Percentiles rank a stretch among this genome's conserved stretches.
Evolutionary conservation across 768 basidiomycete species (phyloP).

Genomic region (Crepidotus variabilis): DNA sequence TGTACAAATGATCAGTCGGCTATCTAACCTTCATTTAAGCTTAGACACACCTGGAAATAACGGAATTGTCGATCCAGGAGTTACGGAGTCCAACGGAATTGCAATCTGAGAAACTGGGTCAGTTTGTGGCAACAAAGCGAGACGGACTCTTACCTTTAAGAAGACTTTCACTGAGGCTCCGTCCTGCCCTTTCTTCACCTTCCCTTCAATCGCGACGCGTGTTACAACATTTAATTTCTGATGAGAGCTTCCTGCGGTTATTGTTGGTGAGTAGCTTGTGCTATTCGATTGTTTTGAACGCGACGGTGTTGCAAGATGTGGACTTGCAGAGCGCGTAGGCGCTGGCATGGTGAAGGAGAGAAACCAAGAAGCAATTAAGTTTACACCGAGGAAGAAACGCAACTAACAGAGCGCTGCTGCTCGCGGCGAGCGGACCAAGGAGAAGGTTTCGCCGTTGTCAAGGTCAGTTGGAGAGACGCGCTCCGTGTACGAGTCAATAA

Average conservation of each 20-base stretch:
- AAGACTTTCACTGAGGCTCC: constrained; percentile 71
- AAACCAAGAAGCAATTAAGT: background rate
- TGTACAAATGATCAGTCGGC: constrained; percentile 19
- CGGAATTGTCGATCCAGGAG: constrained; percentile 65
- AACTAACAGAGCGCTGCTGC: constrained; percentile 6
- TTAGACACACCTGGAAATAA: constrained; percentile 62
- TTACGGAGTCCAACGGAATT: constrained; percentile 60
- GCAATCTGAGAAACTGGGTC: constrained; percentile 42
- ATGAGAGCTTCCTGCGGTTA: constrained; percentile 37
- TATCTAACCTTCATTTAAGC: background rate
- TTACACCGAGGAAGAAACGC: constrained; percentile 5
- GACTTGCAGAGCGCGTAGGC: constrained; percentile 20
- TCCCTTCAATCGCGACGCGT: constrained; percentile 72
- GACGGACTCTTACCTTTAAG: constrained; percentile 54
- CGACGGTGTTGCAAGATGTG: constrained; percentile 21
- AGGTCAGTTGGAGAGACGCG: constrained; percentile 7
- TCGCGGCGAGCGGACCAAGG: constrained; percentile 3
- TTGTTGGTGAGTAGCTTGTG: constrained; percentile 41
- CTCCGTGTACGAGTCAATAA: constrained; percentile 15
- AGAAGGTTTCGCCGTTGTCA: constrained; percentile 6
- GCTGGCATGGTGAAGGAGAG: constrained; percentile 17
- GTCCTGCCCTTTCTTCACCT: constrained; percentile 61
- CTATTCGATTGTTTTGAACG: constrained; percentile 21
- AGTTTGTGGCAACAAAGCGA: background rate
- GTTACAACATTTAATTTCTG: constrained; percentile 66